Evolutionary conservation across 805 yeast genomes (phyloP), one percentile per base, ranked within the genome.

Genomic region (Starmerella bacillaris): DNA sequence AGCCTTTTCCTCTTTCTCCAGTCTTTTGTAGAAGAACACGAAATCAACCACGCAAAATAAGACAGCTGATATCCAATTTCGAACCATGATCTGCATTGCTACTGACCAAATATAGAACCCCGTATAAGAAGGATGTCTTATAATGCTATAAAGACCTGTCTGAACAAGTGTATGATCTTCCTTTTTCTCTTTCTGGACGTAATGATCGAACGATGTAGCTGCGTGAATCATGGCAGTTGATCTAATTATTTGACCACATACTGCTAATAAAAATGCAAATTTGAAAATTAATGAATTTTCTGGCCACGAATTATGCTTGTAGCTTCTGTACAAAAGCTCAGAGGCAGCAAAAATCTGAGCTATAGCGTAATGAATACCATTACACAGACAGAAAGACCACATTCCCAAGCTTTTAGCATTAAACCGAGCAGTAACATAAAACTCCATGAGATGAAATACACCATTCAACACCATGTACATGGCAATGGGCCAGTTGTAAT

Each of bases 71-170:
- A 80, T 31, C 5, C 78, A 72, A 55, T 83, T 89, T 30, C 70
- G 56, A 38, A 86, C 55, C 40, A 75, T 43, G 31, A 89, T 18
- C 51, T 86, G 93, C 1, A 82, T 64, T 0, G 95, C 95, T 3
- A 84, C 44, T 11, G 92, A 86, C 95, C 96, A 89, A 70, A 82
- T 72, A 50, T 72, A 84, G 53, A 78, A 89, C 0, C 95, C 98
- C 27, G 72, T 66, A 55, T 89, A 89, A 32, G 92, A 74, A 5
- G 98, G 98, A 53, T 89, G 98, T 41, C 98, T 64, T 12, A 69
- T 57, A 18, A 56, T 43, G 1, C 61, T 38, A 54, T 86, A 89
- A 3, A 86, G 58, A 0, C 95, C 96, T 8, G 55, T 45, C 0
- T 80, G 79, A 9, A 89, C 74, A 29, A 89, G 60, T 7, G 45